Conservation (phyloP, 805 yeast species). For the Priceomyces haplophilus region DNA sequence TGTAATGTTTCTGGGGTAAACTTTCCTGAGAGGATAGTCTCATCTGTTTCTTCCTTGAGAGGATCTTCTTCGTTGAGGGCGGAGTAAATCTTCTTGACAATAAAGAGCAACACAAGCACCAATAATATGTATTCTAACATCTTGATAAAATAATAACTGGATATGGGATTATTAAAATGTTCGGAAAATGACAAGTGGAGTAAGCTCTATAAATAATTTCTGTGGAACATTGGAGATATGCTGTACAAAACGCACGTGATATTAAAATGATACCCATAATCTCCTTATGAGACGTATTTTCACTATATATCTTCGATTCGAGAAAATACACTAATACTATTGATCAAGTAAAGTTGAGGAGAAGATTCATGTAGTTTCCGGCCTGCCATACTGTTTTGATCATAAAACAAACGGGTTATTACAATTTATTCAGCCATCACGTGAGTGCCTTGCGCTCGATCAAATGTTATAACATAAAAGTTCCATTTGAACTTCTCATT, state of each 20-base stretch:
- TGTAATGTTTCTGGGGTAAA: slow-evolving; percentile 76
- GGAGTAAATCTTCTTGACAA: slow-evolving; percentile 27
- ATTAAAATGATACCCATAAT: no score
- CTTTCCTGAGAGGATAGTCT: slow-evolving; percentile 40
- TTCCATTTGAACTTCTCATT: no score
- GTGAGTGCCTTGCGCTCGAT: no score
- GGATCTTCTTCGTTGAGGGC: slow-evolving; percentile 28
- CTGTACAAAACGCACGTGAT: neutral
- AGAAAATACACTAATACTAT: no score
- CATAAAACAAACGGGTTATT: no score
- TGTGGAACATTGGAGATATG: neutral
- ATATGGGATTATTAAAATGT: neutral
- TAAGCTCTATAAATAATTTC: neutral
- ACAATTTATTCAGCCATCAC: no score
- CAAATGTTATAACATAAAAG: no score
- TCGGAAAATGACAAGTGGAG: neutral
- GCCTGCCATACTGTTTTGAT: no score
- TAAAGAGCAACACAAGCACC: slow-evolving; percentile 27
- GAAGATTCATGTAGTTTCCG: no score
- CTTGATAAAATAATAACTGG: neutral
- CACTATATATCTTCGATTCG: no score
- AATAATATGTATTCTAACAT: slow-evolving; percentile 31
- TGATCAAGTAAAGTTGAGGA: no score
- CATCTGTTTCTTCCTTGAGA: slow-evolving; percentile 20
- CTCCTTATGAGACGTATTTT: no score